These are phyloP conservation scores for Macrophomina tecta DNA, from an alignment of 2,329 filamentous ascomycete genomes.

Conservation along the genomic window DNA sequence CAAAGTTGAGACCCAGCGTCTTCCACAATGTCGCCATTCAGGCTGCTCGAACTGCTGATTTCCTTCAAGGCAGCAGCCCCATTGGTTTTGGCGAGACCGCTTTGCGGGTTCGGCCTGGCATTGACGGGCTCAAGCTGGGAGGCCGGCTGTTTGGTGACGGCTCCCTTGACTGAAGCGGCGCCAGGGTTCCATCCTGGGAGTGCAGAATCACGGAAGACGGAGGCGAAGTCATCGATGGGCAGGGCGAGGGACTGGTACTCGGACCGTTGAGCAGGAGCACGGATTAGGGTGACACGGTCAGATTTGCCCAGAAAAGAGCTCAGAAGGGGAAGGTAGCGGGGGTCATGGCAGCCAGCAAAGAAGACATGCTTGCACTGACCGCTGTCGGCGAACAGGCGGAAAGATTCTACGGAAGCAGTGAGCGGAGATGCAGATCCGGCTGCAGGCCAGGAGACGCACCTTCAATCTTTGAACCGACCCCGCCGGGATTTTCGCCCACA, in stretches of 20 bases:
- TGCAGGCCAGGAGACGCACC: slow-evolving; percentile 40
- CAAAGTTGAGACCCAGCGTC: neutral
- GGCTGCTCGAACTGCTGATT: neutral
- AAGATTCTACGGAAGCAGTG: slow-evolving; percentile 36
- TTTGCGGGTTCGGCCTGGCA: neutral
- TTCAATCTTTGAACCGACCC: slow-evolving; percentile 63
- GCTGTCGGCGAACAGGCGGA: slow-evolving; percentile 62
- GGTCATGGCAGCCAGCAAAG: slow-evolving; percentile 68
- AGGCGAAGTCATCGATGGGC: slow-evolving; percentile 57
- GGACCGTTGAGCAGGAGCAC: slow-evolving; percentile 57
- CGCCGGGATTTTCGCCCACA: slow-evolving; percentile 65
- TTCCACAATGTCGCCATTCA: neutral
- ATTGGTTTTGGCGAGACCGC: neutral
- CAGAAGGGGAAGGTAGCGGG: slow-evolving; percentile 63
- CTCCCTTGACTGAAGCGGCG: slow-evolving; percentile 3
- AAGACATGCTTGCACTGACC: slow-evolving; percentile 69
- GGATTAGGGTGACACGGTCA: slow-evolving; percentile 62
- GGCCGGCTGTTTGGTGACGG: neutral
- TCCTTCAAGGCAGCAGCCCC: neutral
- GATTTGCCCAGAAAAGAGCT: slow-evolving; percentile 57
- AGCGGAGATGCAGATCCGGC: neutral
- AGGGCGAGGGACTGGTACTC: slow-evolving; percentile 61
- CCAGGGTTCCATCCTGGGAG: neutral
- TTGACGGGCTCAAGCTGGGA: neutral
- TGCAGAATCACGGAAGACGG: slow-evolving; percentile 54